Evolutionary conservation across 164 flowering plant species (phyloP), one percentile per base, ranked within the genome.

Genomic region (Annona cherimola): DNA sequence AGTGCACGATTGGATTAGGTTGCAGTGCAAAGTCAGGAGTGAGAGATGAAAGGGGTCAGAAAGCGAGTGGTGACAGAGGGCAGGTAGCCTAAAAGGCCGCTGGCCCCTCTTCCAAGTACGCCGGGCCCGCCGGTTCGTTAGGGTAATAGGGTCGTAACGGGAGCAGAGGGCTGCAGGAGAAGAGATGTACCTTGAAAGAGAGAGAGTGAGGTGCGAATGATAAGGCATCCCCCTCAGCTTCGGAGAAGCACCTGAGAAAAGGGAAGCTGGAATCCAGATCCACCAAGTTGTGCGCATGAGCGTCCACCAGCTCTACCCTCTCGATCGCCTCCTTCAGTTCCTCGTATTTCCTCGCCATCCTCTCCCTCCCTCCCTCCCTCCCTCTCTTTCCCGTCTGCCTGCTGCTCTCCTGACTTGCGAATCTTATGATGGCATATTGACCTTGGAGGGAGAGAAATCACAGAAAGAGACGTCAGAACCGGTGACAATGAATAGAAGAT

Each of bases 261-360:
- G 93, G 89, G 26, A 89, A 68, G 45, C 78, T 16, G 40, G 97
- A 90, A 61, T 94, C 84, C 9, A 86, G 63, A 18, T 85, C 80
- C 18, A 90, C 93, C 68, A 94, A 70, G 68, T 88, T 94, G 83
- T 92, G 98, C 16, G 94, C 96, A 73, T 94, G 98, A 14, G 84
- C 90, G 75, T 94, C 98, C 5, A 94, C 84, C 1, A 89, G 73
- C 79, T 84, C 87, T 50, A 83, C 72, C 66, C 79, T 79, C 71
- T 89, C 93, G 68, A 90, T 81, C 12, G 84, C 88, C 66, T 78
- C 82, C 73, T 80, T 81, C 69, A 94, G 75, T 80, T 80, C 92
- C n/a, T 73, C 78, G 42, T 80, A 86, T 60, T 75, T 69, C 67
- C 50, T 73, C 68, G 41, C 73, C 76, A 63, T 63, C 63, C 68